Evolutionary conservation across 441 rosid genomes (phyloP), one percentile per base, ranked within the genome.

Genomic region (Rhodomyrtus psidioides): DNA sequence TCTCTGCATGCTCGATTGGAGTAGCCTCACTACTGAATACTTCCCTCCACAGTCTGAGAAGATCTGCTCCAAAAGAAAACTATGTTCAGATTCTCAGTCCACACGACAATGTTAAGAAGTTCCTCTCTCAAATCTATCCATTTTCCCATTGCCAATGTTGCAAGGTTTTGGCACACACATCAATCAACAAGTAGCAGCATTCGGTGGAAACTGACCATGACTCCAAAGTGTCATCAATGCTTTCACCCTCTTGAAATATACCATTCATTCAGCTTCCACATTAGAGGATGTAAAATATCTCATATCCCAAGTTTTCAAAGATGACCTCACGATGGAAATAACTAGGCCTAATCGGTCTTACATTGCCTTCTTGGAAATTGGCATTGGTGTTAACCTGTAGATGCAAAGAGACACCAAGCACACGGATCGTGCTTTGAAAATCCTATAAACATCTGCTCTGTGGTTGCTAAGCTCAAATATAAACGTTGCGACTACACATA

Each of bases 31-130:
- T 88, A 85, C 96, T 88, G 87, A 96, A 94, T 44, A 91, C 93
- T 87, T 92, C 94, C 56, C 93, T 90, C 99, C 99, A 96, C 83
- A 93, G 83, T 93, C 91, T 94, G 86, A 84, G 70, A 84, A 97
- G 94, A 90, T 95, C 99, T 97, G 95, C 84, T n/a, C 88, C 79
- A 88, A 26, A 90, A 88, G 57, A 84, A 26, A 87, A 85, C 39
- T 24, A 21, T 24, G 44, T 55, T 28, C 59, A 24, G 30, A 15
- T 56, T 55, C 60, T 39, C 83, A 55, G 30, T 59, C 57, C 59
- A 19, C 44, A 2, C 12, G 23, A 26, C 39, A 42, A 16, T 26
- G 12, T 39, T 44, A 34, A 83, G 62, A 27, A 83, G 34, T 59
- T 16, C 53, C 42, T 7, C 39, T 42, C 55, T 28, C 84, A 56